Base-by-base conservation (phyloP, 305 asterid species). In the Solanum hybrid region DNA sequence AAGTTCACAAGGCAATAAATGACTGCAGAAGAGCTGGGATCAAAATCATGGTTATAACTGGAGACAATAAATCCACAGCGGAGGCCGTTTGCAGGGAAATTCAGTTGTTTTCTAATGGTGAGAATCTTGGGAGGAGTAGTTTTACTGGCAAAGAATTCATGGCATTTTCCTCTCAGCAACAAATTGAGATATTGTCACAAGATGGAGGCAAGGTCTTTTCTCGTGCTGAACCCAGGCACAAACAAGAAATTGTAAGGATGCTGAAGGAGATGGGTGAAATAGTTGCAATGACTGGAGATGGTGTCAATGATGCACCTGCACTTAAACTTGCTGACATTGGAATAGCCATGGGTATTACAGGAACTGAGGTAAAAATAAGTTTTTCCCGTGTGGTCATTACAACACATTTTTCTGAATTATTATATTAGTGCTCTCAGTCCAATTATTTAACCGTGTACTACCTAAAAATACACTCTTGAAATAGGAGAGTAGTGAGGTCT, bases 241-340 rank as follows among this genome's bases (percentile, higher is more conserved):
- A 97, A 92, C 99, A 97, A 90, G 98, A 97, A 70, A 96, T 97
- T 38, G 99, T 97, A 89, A 92, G 99, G 93, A 92, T 96, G 93
- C 95, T 97, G 37, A 96, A 96, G 92, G 98, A 94, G 41, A 93
- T 93, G 94, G 98, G 97, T 7, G 99, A 96, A 91, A 89, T 97
- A 76, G 99, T 97, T 91, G 99, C 99, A 13, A 97, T 97, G 99
- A 97, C 99, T 51, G 99, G 99, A 38, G 99, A 97, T 90, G 99
- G 99, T 20, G 98, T 97, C 68, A 97, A 96, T 91, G 99, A 97
- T 93, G 99, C 99, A 70, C 99, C 99, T 65, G 99, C 99, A 7
- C 90, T 97, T 20, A 97, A 96, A 93, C 96, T 96, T 39, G 99
- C 99, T 85, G 98, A 96, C 92, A 95, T 97, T 89, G 99, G 99